These are phyloP conservation scores for Chaetomium globosum DNA, from an alignment of 2,329 filamentous ascomycete genomes.

Conservation along the genomic window DNA sequence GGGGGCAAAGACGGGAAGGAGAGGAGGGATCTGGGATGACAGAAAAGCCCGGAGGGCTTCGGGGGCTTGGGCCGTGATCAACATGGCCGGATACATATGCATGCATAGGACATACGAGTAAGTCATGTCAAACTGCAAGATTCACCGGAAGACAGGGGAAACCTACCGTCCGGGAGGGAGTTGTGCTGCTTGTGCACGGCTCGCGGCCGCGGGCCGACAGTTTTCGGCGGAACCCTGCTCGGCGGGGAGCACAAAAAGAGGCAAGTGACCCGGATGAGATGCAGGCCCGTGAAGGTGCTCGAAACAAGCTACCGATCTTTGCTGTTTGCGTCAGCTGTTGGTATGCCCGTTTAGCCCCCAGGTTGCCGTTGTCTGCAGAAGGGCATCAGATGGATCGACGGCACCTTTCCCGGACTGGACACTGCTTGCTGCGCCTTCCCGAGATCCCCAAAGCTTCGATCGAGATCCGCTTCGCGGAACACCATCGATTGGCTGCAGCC, in stretches of 20 bases:
- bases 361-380: background rate
- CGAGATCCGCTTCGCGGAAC: slow-evolving; percentile 12
- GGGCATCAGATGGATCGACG: slow-evolving; percentile 7
- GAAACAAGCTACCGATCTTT: slow-evolving; percentile 4
- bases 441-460: slow-evolving; percentile 18
- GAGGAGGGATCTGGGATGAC: background rate
- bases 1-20: background rate
- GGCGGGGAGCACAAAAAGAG: background rate
- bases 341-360: background rate
- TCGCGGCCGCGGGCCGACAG: background rate
- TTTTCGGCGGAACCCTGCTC: slow-evolving; percentile 1
- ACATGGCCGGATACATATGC: background rate
- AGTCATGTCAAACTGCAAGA: background rate
- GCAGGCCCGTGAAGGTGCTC: background rate
- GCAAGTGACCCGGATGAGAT: background rate
- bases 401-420: background rate
- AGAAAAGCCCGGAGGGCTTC: background rate
- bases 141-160: background rate
- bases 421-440: slow-evolving; percentile 13
- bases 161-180: background rate
- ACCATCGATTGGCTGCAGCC: slow-evolving; percentile 8
- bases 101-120: background rate
- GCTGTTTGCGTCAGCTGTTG: slow-evolving; percentile 11
- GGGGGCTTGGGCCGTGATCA: slow-evolving; percentile 2
- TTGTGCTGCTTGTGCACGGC: slow-evolving; percentile 2